phyloP scores from a whole-genome alignment of 2,329 filamentous ascomycete species.

The Pseudocercospora cruenta region DNA sequence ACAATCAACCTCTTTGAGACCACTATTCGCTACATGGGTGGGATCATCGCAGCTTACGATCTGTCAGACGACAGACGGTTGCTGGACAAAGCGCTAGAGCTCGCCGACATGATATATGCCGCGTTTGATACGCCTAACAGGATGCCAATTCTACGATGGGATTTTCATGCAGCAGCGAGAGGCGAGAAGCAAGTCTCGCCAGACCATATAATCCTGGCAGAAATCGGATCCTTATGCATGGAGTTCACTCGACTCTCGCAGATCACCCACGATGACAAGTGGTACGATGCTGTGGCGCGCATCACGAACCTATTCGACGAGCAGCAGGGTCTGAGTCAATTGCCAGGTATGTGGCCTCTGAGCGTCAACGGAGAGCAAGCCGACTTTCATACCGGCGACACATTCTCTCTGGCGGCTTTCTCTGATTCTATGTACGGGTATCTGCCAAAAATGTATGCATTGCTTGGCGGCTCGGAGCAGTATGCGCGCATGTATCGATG shows the following conservation, averaged over 20 bases:
- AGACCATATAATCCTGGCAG: conserved; percentile 48
- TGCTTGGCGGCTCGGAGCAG: conserved; percentile 38
- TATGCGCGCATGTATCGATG: conserved; percentile 51
- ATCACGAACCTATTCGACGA: conserved; percentile 60
- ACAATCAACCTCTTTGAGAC: conserved; percentile 72
- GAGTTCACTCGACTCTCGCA: conserved; percentile 69
- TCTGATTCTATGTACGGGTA: conserved; percentile 42
- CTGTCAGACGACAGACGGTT: conserved; percentile 60
- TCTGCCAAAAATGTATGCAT: conserved; percentile 36
- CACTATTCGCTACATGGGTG: conserved; percentile 71
- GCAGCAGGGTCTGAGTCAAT: conserved; percentile 56
- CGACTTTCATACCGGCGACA: conserved; percentile 36
- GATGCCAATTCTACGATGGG: conserved; percentile 65
- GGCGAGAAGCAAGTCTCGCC: conserved; percentile 38
- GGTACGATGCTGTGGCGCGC: conserved; percentile 64
- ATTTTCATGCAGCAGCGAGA: conserved; percentile 50
- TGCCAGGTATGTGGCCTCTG: conserved; percentile 68
- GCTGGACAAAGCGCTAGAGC: conserved; percentile 64
- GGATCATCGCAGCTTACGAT: conserved; percentile 71
- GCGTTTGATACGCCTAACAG: conserved; percentile 70
- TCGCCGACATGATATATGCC: conserved; percentile 66
- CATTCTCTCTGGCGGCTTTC: conserved; percentile 40
- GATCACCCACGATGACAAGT: conserved; percentile 62
- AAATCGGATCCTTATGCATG: conserved; percentile 62
- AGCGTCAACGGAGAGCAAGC: conserved; percentile 51